These are phyloP conservation scores for Beauveria caledonica DNA, from an alignment of 2,329 filamentous ascomycete genomes.

Conservation along the genomic window DNA sequence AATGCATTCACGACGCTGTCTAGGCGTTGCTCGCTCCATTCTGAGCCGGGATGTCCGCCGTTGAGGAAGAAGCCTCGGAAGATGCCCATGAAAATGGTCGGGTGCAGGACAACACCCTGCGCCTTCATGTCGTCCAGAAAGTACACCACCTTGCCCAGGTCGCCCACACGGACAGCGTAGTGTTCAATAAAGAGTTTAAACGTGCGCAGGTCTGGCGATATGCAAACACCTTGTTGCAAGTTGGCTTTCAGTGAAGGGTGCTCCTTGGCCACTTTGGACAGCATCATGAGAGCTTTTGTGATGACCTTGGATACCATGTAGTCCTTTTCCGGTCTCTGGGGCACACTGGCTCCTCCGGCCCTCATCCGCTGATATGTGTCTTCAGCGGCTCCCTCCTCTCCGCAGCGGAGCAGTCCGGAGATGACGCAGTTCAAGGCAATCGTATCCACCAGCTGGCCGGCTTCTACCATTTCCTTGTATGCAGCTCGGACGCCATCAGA, in stretches of 20 bases:
- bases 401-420: constrained; percentile 63
- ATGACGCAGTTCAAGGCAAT: constrained; percentile 82
- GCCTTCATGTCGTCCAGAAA: constrained; percentile 74
- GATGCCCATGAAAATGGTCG: constrained; percentile 68
- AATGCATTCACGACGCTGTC: constrained; percentile 60
- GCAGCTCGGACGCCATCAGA: constrained; percentile 65
- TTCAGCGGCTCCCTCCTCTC: constrained; percentile 69
- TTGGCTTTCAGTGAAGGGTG: constrained; percentile 44
- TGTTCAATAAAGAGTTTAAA: constrained; percentile 74
- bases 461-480: constrained; percentile 75
- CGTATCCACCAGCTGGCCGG: constrained; percentile 82
- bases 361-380: constrained; percentile 83
- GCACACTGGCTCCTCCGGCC: constrained; percentile 36
- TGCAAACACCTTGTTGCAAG: constrained; percentile 54
- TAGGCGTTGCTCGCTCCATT: constrained; percentile 67
- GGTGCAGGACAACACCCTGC: constrained; percentile 60
- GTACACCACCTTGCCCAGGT: constrained; percentile 61
- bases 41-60: constrained; percentile 53
- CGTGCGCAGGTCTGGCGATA: constrained; percentile 69
- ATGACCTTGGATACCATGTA: constrained; percentile 42
- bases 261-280: constrained; percentile 44
- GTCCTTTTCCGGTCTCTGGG: constrained; percentile 34
- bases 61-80: constrained; percentile 75
- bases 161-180: constrained; percentile 58
- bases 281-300: constrained; percentile 49